These are phyloP conservation scores for Suillus subalutaceus DNA, from an alignment of 768 basidiomycete species.

Conservation along the genomic window DNA sequence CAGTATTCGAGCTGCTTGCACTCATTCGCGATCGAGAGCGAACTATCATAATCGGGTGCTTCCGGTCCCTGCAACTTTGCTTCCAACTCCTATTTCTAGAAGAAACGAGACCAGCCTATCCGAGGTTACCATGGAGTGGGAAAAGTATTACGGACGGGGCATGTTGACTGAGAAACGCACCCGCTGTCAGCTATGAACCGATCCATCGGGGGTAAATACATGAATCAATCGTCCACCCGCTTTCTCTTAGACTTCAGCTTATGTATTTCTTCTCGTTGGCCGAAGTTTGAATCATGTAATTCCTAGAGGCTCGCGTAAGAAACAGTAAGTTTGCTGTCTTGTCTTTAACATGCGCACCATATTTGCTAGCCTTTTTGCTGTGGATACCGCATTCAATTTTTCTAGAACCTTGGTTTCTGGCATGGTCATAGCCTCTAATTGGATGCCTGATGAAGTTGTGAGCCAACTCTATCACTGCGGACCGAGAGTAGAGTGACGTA, in stretches of 20 bases:
- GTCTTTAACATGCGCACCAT: slow-evolving; percentile 64
- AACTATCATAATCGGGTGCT: background rate
- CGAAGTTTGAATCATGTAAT: slow-evolving; percentile 88
- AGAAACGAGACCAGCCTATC: background rate
- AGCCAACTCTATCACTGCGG: slow-evolving; percentile 5
- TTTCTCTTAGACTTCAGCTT: slow-evolving; percentile 53
- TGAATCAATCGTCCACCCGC: background rate
- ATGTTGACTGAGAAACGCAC: no score
- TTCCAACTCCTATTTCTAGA: background rate
- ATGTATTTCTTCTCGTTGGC: slow-evolving; percentile 84
- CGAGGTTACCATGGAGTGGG: background rate
- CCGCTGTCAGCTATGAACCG: no score
- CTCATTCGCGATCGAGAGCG: background rate
- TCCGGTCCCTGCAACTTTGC: background rate
- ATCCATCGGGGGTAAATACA: no score
- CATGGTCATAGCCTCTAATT: slow-evolving; percentile 72
- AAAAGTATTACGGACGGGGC: background rate
- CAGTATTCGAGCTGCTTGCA: no score
- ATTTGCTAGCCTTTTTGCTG: slow-evolving; percentile 89
- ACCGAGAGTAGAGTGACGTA: slow-evolving; percentile 40
- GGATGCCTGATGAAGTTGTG: slow-evolving; percentile 53
- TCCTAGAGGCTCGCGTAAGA: slow-evolving; percentile 47
- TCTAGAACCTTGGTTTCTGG: slow-evolving; percentile 84
- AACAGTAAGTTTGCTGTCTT: background rate
- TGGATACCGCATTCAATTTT: slow-evolving; percentile 85